Percentiles rank a stretch among this genome's conserved stretches.
Conservation (phyloP, 1,139 yeast genomes). For the Protomyces pachydermus region DNA sequence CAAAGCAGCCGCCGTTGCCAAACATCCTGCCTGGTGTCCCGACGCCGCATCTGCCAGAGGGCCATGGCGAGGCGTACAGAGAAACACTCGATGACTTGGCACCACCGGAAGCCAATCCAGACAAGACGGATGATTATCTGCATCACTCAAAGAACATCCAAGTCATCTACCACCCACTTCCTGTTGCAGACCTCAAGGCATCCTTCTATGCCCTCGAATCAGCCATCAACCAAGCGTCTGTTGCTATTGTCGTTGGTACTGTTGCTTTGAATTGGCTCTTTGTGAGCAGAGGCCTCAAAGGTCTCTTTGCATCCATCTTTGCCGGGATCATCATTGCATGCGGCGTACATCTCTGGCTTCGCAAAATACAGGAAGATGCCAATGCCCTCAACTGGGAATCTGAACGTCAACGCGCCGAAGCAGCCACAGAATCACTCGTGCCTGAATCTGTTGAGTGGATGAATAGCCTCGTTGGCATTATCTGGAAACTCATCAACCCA, state of each 20-base stretch:
- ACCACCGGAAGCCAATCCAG: conserved; percentile 27
- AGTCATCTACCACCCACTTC: conserved; percentile 26
- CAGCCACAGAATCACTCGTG: conserved; percentile 24
- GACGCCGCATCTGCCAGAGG: conserved; percentile 24
- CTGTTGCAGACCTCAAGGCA: conserved; percentile 18
- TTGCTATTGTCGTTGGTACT: conserved; percentile 9
- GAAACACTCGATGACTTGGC: conserved; percentile 26
- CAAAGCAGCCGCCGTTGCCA: conserved; percentile 13
- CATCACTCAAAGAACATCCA: conserved; percentile 22
- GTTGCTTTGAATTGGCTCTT: conserved; percentile 18
- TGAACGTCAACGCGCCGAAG: conserved; percentile 26
- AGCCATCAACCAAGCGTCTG: conserved; percentile 11
- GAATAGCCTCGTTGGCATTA: conserved; percentile 22
- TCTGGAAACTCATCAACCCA: conserved; percentile 28
- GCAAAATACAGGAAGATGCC: conserved; percentile 21
- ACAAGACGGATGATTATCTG: conserved; percentile 23
- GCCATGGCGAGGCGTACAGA: conserved; percentile 22
- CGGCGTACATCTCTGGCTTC: conserved; percentile 25
- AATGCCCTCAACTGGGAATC: conserved; percentile 27
- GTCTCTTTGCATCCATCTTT: conserved; percentile 11
- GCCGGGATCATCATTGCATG: conserved; percentile 25
- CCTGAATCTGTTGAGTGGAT: conserved; percentile 30
- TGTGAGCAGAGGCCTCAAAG: conserved; percentile 22
- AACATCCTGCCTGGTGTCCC: conserved; percentile 17
- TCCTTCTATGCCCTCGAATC: conserved; percentile 21